Conservation (phyloP, 2,329 filamentous ascomycete species). For the Dactylellina sp. region DNA sequence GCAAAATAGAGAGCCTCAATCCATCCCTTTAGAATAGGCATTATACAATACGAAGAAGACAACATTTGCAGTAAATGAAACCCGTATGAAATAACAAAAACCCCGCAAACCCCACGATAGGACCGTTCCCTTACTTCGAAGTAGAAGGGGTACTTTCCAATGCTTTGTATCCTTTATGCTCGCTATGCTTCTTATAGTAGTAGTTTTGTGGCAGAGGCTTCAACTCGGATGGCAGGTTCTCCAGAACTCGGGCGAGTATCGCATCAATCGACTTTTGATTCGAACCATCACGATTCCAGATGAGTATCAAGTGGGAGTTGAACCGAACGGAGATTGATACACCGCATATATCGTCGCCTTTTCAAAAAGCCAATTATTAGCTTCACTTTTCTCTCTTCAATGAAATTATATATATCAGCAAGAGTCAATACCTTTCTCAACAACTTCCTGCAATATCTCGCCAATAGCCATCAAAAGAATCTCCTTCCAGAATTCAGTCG, state of each 20-base stretch:
- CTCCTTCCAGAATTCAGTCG: constrained; percentile 80
- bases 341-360: constrained; percentile 88
- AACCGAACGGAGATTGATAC: constrained; percentile 88
- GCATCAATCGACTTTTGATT: constrained; percentile 82
- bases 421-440: constrained; percentile 78
- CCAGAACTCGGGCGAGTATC: constrained; percentile 78
- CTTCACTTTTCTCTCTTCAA: neutral
- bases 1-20: neutral
- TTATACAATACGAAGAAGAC: neutral
- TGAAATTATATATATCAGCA: too few relatives aligned
- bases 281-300: constrained; percentile 91
- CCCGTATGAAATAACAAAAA: too few relatives aligned
- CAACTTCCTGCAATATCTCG: constrained; percentile 79
- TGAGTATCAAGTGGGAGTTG: constrained; percentile 86
- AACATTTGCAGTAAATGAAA: neutral
- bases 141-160: constrained; percentile 26
- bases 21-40: neutral
- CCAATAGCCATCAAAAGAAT: constrained; percentile 85
- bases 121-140: constrained; percentile 6
- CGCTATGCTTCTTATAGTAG: constrained; percentile 88
- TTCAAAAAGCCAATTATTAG: constrained; percentile 9
- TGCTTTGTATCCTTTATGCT: constrained; percentile 82
- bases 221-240: constrained; percentile 78
- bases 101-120: too few relatives aligned
- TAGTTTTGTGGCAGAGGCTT: constrained; percentile 72